Evolutionary conservation across 1,139 yeast species (phyloP).

Genomic region (Yamadazyma sp.): DNA sequence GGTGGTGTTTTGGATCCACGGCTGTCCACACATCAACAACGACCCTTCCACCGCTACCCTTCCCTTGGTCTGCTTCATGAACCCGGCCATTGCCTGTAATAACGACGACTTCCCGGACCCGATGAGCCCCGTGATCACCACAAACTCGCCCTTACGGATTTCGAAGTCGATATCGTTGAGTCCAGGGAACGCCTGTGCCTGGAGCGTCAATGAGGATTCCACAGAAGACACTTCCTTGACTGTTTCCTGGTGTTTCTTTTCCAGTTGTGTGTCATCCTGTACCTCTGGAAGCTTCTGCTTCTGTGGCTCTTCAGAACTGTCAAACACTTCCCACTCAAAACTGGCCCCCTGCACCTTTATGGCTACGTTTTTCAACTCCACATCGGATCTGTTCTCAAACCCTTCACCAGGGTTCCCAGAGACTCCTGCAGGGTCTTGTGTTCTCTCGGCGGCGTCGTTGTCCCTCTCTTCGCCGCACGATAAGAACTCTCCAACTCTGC

Average conservation of each 20-base stretch:
- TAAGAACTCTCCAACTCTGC: slow-evolving; percentile 59
- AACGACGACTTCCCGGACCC: slow-evolving; percentile 76
- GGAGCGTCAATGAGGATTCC: background rate
- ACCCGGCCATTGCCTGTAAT: slow-evolving; percentile 53
- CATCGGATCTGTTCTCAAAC: slow-evolving; percentile 10
- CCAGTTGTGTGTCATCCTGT: background rate
- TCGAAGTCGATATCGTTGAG: slow-evolving; percentile 40
- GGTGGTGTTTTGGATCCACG: slow-evolving; percentile 48
- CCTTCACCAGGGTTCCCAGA: slow-evolving; percentile 5
- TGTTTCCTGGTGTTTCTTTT: background rate
- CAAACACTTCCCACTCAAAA: slow-evolving; percentile 44
- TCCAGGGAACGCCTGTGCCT: slow-evolving; percentile 24
- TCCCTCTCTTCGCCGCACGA: slow-evolving; percentile 30
- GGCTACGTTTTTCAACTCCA: slow-evolving; percentile 25
- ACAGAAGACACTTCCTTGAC: background rate
- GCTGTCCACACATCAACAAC: slow-evolving; percentile 50
- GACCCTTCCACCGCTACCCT: slow-evolving; percentile 39
- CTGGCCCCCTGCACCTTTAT: slow-evolving; percentile 25
- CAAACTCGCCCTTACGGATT: slow-evolving; percentile 59
- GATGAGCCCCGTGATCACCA: slow-evolving; percentile 67
- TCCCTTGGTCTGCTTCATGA: slow-evolving; percentile 49
- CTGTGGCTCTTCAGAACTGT: slow-evolving; percentile 10
- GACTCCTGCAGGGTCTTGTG: too few species aligned
- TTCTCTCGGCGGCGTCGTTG: slow-evolving; percentile 22
- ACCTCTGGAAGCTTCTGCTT: background rate